A percentile compares a stretch with the other conserved stretches of the same genome.
phyloP scores from a whole-genome alignment of 331 rosid genomes.

The Malus hybrid region DNA sequence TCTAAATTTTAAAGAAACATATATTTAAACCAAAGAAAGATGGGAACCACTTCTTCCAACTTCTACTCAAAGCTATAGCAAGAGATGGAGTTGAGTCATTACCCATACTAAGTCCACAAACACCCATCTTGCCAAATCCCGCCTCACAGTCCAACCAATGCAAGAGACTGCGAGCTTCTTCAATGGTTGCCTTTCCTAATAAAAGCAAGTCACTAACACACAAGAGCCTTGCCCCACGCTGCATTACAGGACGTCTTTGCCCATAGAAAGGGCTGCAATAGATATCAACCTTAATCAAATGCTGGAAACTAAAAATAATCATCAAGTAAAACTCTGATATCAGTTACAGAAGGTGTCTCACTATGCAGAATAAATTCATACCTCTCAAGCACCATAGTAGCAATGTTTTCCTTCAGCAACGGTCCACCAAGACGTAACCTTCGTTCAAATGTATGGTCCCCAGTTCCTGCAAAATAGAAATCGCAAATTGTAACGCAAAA shows the following conservation, averaged over 20 bases:
- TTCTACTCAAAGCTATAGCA: background rate
- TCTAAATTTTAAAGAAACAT: background rate
- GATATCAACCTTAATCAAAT: background rate
- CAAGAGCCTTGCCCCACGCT: conserved; percentile 85
- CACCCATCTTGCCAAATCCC: conserved; percentile 91
- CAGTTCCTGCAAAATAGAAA: conserved; percentile 52
- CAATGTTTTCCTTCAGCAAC: conserved; percentile 72
- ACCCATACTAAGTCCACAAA: conserved; percentile 99
- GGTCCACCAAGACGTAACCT: conserved; percentile 95
- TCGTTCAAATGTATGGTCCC: conserved; percentile 91
- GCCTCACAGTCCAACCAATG: conserved; percentile 85
- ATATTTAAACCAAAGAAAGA: background rate
- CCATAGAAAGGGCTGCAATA: conserved; percentile 93
- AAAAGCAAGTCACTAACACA: conserved; percentile 97
- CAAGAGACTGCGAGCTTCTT: conserved; percentile 89
- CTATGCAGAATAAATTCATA: conserved; percentile 22
- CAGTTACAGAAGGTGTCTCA: background rate
- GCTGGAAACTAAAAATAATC: background rate
- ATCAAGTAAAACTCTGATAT: background rate
- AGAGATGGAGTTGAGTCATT: conserved; percentile 28
- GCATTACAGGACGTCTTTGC: conserved; percentile 86
- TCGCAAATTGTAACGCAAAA: conserved; percentile 5
- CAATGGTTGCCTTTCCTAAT: conserved; percentile 94
- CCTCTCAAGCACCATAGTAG: conserved; percentile 99
- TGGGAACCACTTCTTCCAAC: conserved; percentile 3